Percentiles rank a stretch among this genome's conserved stretches.
These are phyloP conservation scores for Acanthamoeba royreba DNA, from an alignment of 208 protist species.

Conservation along the genomic window DNA sequence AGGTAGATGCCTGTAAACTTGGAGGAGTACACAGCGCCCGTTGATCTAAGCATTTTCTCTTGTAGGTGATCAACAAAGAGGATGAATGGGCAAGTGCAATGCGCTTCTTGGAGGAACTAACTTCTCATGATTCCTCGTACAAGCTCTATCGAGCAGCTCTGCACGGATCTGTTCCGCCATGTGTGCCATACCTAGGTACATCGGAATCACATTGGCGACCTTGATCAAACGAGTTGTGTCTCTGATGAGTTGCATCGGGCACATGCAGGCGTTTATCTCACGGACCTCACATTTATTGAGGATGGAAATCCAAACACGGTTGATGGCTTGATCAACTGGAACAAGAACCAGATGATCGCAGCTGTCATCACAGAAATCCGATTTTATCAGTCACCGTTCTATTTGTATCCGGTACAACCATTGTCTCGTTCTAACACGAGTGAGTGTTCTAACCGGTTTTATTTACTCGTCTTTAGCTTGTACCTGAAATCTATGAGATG, in stretches of 20 bases:
- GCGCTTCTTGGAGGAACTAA: not conserved
- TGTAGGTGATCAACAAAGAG: not conserved
- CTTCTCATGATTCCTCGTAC: not conserved
- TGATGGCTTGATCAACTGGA: conserved; percentile 34
- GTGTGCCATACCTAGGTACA: not conserved
- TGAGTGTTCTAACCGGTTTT: not conserved
- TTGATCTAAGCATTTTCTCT: not conserved
- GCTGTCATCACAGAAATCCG: not conserved
- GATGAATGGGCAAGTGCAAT: not conserved
- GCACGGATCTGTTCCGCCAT: not conserved
- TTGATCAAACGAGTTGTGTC: not conserved
- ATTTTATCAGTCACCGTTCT: conserved; percentile 9
- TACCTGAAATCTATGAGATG: not conserved
- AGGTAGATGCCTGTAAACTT: not conserved
- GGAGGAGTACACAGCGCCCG: not conserved
- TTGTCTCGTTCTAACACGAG: not conserved
- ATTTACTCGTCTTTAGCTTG: not conserved
- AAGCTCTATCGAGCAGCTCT: not conserved
- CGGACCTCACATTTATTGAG: conserved; percentile 43
- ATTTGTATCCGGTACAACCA: not conserved
- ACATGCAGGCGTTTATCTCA: conserved; percentile 8
- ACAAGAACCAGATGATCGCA: conserved; percentile 48
- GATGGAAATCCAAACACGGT: conserved; percentile 32
- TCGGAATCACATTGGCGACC: not conserved
- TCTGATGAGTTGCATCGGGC: not conserved